phyloP scores from a whole-genome alignment of 2,329 filamentous ascomycete genomes.

The Helicocarpus griseus region DNA sequence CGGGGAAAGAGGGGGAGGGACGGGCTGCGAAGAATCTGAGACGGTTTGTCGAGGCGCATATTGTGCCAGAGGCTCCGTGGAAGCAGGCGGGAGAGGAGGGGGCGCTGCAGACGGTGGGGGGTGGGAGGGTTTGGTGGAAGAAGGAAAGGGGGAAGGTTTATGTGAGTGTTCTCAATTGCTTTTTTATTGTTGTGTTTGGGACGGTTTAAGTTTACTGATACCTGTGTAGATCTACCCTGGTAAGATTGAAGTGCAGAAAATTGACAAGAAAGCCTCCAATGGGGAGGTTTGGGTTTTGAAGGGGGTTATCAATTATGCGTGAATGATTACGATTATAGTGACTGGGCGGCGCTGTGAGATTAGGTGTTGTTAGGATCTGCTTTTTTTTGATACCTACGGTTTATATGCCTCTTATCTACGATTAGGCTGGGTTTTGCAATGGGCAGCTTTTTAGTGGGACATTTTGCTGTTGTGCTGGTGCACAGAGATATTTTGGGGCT shows the following conservation, averaged over 20 bases:
- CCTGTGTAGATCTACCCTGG: conserved; percentile 53
- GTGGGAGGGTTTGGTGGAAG: conserved; percentile 75
- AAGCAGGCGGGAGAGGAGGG: conserved; percentile 20
- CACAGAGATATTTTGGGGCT: no score
- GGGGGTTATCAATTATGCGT: conserved; percentile 47
- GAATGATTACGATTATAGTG: neutral
- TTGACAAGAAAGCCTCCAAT: conserved; percentile 70
- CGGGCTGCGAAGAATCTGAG: conserved; percentile 67
- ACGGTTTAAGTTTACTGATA: conserved; percentile 7
- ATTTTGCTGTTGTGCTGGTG: no score
- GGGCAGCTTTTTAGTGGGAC: no score
- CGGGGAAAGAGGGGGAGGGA: conserved; percentile 59
- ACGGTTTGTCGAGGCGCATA: conserved; percentile 76
- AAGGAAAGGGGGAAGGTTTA: conserved; percentile 53
- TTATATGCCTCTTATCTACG: neutral
- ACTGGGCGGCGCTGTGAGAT: neutral
- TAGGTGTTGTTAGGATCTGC: neutral
- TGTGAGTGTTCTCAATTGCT: conserved; percentile 38
- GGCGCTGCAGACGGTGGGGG: conserved; percentile 55
- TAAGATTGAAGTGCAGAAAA: conserved; percentile 62
- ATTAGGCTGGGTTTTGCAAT: neutral
- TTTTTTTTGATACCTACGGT: neutral
- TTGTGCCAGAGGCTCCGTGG: conserved; percentile 47
- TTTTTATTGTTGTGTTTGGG: neutral
- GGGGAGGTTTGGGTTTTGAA: conserved; percentile 78